A percentile compares a stretch with the other conserved stretches of the same genome.
Evolutionary conservation across 2,329 filamentous ascomycete genomes (phyloP).

Genomic region (Nemania serpens): DNA sequence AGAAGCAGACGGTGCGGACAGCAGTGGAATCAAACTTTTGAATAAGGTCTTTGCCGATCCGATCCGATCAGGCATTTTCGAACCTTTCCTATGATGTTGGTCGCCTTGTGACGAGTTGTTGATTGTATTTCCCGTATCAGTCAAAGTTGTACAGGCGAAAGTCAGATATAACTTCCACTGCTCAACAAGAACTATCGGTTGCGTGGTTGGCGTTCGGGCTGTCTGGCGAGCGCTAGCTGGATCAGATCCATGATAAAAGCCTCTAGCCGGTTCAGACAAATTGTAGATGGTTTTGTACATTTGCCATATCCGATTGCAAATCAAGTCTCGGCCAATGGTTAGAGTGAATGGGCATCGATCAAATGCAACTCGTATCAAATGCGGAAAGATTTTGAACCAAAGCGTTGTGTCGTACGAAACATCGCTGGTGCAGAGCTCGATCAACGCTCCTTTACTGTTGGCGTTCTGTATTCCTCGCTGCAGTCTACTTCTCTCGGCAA

Average conservation of each 20-base stretch:
- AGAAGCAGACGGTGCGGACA: slow-evolving; percentile 77
- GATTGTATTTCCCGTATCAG: slow-evolving; percentile 73
- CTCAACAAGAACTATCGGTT: slow-evolving; percentile 87
- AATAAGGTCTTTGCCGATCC: slow-evolving; percentile 88
- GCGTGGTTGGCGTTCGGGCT: slow-evolving; percentile 66
- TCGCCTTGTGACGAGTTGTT: slow-evolving; percentile 60
- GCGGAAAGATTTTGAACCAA: slow-evolving; percentile 98
- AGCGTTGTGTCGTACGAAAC: slow-evolving; percentile 91
- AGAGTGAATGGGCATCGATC: slow-evolving; percentile 92
- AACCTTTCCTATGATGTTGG: slow-evolving; percentile 82
- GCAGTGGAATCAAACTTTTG: slow-evolving; percentile 84
- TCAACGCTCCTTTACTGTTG: slow-evolving; percentile 81
- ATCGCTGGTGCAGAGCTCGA: slow-evolving; percentile 95
- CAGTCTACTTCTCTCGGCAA: slow-evolving; percentile 89
- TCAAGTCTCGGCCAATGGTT: slow-evolving; percentile 85
- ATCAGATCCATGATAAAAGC: slow-evolving; percentile 66
- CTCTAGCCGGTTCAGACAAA: slow-evolving; percentile 74
- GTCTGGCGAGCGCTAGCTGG: slow-evolving; percentile 57
- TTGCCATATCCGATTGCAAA: slow-evolving; percentile 89
- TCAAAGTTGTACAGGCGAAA: slow-evolving; percentile 94
- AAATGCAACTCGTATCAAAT: slow-evolving; percentile 86
- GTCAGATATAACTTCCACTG: slow-evolving; percentile 98
- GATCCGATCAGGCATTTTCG: slow-evolving; percentile 76
- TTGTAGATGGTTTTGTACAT: slow-evolving; percentile 86
- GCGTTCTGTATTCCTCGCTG: slow-evolving; percentile 87